Evolutionary conservation across 768 basidiomycete genomes (phyloP).

Genomic region (Chalciporus pseudorubinellus): DNA sequence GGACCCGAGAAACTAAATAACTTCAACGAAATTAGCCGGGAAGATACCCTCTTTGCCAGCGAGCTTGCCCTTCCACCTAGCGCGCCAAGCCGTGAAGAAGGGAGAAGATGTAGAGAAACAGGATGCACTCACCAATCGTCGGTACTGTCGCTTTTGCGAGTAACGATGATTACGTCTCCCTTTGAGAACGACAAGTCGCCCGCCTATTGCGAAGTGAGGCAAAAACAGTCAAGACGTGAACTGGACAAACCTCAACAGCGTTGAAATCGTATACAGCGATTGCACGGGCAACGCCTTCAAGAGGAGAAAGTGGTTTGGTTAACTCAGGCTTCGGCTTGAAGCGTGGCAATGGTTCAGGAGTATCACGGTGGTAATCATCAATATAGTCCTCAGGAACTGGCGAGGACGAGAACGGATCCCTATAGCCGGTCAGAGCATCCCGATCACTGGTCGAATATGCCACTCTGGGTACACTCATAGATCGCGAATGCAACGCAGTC

Average conservation of each 20-base stretch:
- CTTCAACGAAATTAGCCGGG: slow-evolving; percentile 83
- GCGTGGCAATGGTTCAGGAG: slow-evolving; percentile 21
- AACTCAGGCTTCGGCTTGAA: slow-evolving; percentile 52
- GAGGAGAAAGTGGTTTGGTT: slow-evolving; percentile 43
- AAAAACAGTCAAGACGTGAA: neutral
- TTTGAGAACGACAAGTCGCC: slow-evolving; percentile 77
- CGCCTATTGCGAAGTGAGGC: slow-evolving; percentile 37
- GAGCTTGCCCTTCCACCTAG: slow-evolving; percentile 78
- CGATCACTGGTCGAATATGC: slow-evolving; percentile 13
- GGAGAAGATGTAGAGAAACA: neutral
- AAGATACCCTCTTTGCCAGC: slow-evolving; percentile 63
- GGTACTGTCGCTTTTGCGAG: slow-evolving; percentile 63
- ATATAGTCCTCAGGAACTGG: slow-evolving; percentile 22
- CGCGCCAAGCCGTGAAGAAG: neutral
- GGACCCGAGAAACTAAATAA: slow-evolving; percentile 37
- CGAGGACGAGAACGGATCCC: slow-evolving; percentile 29
- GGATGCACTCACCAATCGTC: slow-evolving; percentile 63
- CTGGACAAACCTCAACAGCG: slow-evolving; percentile 58
- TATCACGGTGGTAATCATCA: slow-evolving; percentile 10
- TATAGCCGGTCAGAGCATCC: slow-evolving; percentile 8
- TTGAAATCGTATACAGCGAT: slow-evolving; percentile 73
- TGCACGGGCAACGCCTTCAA: slow-evolving; percentile 66
- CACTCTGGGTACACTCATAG: slow-evolving; percentile 30
- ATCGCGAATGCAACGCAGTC: slow-evolving; percentile 32
- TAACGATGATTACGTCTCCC: slow-evolving; percentile 71